Evolutionary conservation across 306 rosid species (phyloP), one percentile per base, ranked within the genome.

Genomic region (Acacia acuminata): DNA sequence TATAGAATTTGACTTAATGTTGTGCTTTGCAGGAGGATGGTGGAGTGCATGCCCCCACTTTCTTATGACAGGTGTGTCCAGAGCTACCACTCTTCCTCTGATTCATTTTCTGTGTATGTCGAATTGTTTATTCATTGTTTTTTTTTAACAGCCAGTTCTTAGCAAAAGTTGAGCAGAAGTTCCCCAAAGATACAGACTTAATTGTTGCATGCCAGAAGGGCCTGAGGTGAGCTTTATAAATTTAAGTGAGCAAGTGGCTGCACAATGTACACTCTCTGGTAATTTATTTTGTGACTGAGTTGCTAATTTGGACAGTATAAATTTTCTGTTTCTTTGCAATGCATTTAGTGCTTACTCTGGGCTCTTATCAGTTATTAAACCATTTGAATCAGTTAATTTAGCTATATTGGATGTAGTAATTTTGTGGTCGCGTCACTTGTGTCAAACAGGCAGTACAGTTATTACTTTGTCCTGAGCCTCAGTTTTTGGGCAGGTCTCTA

Each of bases 161-260:
- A 79, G 63, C 92, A 80, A 91, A 92, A 81, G 94, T 96, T 83
- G 79, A 36, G 66, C 94, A 91, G 87, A 93, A 92, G 82, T 93
- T 92, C 86, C 88, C 92, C 51, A 87, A 89, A 81, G 98, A 96
- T 79, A 61, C 92, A 36, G 98, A 93, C 89, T 88, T 96, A 81
- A 93, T 96, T 53, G 79, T 96, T 88, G 97, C 97, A 72, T 96
- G 99, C 88, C 98, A 93, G 86, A 96, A 91, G 88, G 97, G 98
- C 67, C 83, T 91, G 78, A 91, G 99, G 99, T 93, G 82, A 79
- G 76, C 81, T 81, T 84, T 77, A 71, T 51, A 43, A 44, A 76
- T 61, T 83, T 50, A 64, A 40, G 47, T 82, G 68, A 73, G 72
- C 6, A 58, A 58, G 30, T 58, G 65, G 30, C 65, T 58, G 32